A percentile compares a stretch with the other conserved stretches of the same genome.
Conservation (phyloP, 768 basidiomycete species). For the Gyrodon lividus region DNA sequence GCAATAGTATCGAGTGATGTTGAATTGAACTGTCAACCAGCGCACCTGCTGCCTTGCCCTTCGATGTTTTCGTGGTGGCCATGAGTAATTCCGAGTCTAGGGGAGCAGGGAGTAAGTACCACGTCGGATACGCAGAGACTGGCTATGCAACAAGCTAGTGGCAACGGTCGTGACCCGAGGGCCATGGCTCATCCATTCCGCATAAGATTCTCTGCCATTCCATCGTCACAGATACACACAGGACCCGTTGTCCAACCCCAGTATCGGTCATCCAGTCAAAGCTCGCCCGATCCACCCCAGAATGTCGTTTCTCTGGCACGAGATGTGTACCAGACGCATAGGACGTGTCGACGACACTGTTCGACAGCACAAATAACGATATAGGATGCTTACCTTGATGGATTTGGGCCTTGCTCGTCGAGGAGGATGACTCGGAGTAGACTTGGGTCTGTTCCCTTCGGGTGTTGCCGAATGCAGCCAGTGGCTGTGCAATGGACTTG, state of each 20-base stretch:
- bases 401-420: constrained; percentile 28
- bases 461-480: constrained; percentile 19
- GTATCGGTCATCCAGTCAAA: constrained; percentile 18
- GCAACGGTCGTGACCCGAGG: not conserved
- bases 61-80: constrained; percentile 68
- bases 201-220: too few relatives aligned
- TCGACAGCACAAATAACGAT: not conserved
- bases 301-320: not conserved
- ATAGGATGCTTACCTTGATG: constrained; percentile 26
- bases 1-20: not conserved
- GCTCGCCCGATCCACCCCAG: constrained; percentile 21
- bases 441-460: constrained; percentile 8
- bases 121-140: not conserved
- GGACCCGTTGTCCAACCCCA: too few relatives aligned
- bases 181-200: not conserved
- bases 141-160: not conserved
- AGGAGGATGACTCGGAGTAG: constrained; percentile 5
- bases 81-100: constrained; percentile 37
- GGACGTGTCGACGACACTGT: not conserved
- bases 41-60: constrained; percentile 56
- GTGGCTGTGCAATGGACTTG: constrained; percentile 27
- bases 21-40: constrained; percentile 28
- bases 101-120: constrained; percentile 3
- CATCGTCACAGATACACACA: too few relatives aligned
- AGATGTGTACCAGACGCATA: not conserved